Percentiles rank a stretch among this genome's conserved stretches.
These are phyloP conservation scores for Trichoderma sp. DNA, from an alignment of 2,329 filamentous ascomycete genomes.

Conservation along the genomic window DNA sequence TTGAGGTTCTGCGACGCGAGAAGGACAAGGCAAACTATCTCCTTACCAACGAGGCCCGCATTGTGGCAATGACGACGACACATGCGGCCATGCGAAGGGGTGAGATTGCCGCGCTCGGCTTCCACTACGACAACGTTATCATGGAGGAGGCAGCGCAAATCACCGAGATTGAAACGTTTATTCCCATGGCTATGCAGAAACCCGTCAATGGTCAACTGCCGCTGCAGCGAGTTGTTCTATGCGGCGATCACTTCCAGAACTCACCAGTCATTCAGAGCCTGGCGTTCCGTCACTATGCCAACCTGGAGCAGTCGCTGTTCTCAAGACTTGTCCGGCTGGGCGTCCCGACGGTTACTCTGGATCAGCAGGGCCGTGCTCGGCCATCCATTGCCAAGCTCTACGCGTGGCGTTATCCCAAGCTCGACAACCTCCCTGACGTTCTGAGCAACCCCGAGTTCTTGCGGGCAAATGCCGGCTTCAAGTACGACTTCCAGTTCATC, in stretches of 20 bases:
- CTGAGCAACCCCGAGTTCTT: constrained; percentile 70
- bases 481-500: constrained; percentile 95
- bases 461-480: constrained; percentile 85
- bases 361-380: constrained; percentile 90
- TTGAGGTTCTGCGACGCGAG: constrained; percentile 86
- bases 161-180: constrained; percentile 95
- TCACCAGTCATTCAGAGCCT: constrained; percentile 93
- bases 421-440: constrained; percentile 79
- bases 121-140: constrained; percentile 95
- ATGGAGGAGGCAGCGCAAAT: constrained; percentile 99
- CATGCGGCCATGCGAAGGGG: constrained; percentile 92
- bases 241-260: constrained; percentile 95
- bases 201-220: constrained; percentile 71
- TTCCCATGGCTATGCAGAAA: constrained; percentile 90
- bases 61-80: constrained; percentile 98
- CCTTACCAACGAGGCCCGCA: constrained; percentile 91
- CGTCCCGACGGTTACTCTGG: constrained; percentile 86
- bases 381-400: constrained; percentile 87
- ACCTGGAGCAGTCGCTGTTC: constrained; percentile 94
- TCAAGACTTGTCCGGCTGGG: constrained; percentile 86
- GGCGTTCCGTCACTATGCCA: constrained; percentile 91
- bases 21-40: constrained; percentile 96
- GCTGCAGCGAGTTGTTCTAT: constrained; percentile 85
- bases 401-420: constrained; percentile 83
- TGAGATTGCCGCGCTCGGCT: constrained; percentile 89